Percentiles rank a stretch among this genome's conserved stretches.
phyloP scores from a whole-genome alignment of 495 filamentous ascomycete genomes.

The Aspergillus funiculosus region DNA sequence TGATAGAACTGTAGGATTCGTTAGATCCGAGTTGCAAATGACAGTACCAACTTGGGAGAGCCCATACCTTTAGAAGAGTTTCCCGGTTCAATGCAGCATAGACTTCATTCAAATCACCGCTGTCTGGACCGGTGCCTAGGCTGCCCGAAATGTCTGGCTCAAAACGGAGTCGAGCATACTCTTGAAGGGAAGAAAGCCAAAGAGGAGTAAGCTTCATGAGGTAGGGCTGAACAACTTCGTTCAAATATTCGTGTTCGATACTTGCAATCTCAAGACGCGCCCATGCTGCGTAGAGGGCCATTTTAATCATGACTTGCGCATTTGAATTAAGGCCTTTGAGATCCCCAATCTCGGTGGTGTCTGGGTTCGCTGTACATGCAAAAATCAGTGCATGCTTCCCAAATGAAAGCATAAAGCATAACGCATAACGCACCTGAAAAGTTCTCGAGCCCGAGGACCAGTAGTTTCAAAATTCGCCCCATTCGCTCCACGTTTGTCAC shows the following conservation, averaged over 20 bases:
- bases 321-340: constrained; percentile 91
- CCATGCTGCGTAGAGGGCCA: constrained; percentile 96
- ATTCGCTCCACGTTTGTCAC: constrained; percentile 97
- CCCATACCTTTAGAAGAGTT: constrained; percentile 67
- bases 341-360: constrained; percentile 86
- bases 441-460: constrained; percentile 88
- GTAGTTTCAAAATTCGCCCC: constrained; percentile 89
- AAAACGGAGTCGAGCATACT: constrained; percentile 89
- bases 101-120: constrained; percentile 78
- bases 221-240: constrained; percentile 84
- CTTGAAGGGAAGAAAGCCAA: constrained; percentile 88
- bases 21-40: constrained; percentile 20
- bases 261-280: constrained; percentile 97
- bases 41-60: not conserved
- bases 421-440: constrained; percentile 60
- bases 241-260: constrained; percentile 83
- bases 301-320: constrained; percentile 95
- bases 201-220: constrained; percentile 82
- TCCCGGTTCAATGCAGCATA: constrained; percentile 93
- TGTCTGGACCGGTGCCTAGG: constrained; percentile 59
- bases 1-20: constrained; percentile 71
- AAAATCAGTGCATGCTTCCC: too few relatives aligned
- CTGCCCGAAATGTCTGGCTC: constrained; percentile 95
- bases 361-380: constrained; percentile 61
- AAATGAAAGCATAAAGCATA: constrained; percentile 11